Base-by-base conservation (phyloP, 2,329 filamentous ascomycete species). In the Sclerotiophoma versabilis region DNA sequence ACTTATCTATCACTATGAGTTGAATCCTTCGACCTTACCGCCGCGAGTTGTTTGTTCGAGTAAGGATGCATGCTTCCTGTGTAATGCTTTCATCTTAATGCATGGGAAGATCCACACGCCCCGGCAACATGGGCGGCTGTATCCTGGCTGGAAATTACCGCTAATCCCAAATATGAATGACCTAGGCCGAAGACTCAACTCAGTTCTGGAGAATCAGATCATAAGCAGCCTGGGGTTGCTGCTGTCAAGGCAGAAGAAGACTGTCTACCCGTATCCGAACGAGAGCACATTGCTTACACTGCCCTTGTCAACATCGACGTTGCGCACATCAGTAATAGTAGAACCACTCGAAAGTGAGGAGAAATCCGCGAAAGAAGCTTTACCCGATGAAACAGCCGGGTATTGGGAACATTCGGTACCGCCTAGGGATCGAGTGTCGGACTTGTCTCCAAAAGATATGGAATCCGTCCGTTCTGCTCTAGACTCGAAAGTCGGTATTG, bases 141-240 rank as follows among this genome's bases (percentile, higher is more conserved):
- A 83, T 60, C 64, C 73, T 0, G 68, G 69, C 6, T 84, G 80
- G 81, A 70, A 75, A 11, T 58, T 82, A 2, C 80, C 80, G 17
- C 26, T n/a, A 9, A 45, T 45, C 20, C 12, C n/a, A 7, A 19
- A 43, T 5, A 12, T 43, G 11, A 32, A 27, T 11, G 27, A 33
- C 11, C 14, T 43, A 11, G 12, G 15, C 3, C 17, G 9, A 14
- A 10, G 14, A 3, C 22, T 38, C 22, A 26, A 38, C 11, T 9
- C 22, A 10, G 8, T 22, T 25, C 36, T 38, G 4, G 36, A 26
- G 10, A 22, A 25, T 2, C 22, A 17, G 19, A 43, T 32, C 27
- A 23, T 22, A 25, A 15, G 22, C 14, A 43, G 27, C 27, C n/a
- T 43, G 17, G 14, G 30, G 17, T 14, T 14, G 14, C 39, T 42